Evolutionary conservation across 176 grass and related monocot species (phyloP), one percentile per base, ranked within the genome.

Genomic region (Leersia perrieri): DNA sequence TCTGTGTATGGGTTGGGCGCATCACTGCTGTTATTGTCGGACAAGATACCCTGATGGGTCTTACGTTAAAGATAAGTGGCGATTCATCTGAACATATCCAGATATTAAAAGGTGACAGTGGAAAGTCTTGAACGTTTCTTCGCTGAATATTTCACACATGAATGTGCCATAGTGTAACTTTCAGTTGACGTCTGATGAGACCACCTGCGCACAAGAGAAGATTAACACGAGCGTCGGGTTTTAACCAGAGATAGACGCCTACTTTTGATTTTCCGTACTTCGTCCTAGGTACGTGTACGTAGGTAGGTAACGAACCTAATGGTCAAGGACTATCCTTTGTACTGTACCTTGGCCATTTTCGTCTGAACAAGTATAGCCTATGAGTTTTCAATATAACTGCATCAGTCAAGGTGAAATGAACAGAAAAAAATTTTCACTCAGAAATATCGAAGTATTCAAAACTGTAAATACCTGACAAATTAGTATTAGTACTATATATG

Each of bases 31-130:
- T 22, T 51, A 5, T 16, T 80, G 86, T 74, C 45, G 75, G 75
- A 62, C 65, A 34, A 18, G 63, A 51, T 20, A 11, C 8, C 53
- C 53, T 7, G 53, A 58, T 58, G 53, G 53, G 9, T 57, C 53
- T 58, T 8, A 53, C 20, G 53, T 8, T 27, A 57, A 69, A 30
- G 65, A 44, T 27, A 53, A 11, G 76, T 38, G 45, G 36, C 74
- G 28, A n/a, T 35, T 34, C 75, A 30, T 57, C 34, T 67, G 60
- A 61, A 61, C 60, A 38, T n/a, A 71, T 45, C 67, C 60, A 74
- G n/a, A 79, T 66, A 53, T 53, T 53, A 53, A 53, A 53, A 7
- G 44, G 28, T 11, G 14, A 22, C 0, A 53, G 72, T 3, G 0
- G 58, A 18, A 16, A 41, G 10, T 8, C 7, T 73, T 29, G 27